phyloP scores from a whole-genome alignment of 805 yeast species.

The Naumovozyma castellii region DNA sequence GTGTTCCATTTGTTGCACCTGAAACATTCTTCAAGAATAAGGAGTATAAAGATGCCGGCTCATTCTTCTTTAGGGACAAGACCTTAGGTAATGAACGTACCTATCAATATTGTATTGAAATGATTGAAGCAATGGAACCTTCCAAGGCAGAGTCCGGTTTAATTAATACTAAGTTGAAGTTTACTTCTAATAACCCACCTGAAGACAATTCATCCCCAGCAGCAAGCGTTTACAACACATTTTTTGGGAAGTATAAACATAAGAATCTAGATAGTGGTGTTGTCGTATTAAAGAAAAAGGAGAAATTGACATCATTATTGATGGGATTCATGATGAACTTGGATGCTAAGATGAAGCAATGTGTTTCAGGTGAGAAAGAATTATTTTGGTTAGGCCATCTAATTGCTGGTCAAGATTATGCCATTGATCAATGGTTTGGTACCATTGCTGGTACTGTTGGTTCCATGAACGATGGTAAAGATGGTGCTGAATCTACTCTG shows the following conservation, averaged over 20 bases:
- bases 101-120: conserved; percentile 19
- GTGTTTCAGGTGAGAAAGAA: conserved; percentile 68
- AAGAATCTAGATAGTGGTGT: conserved; percentile 24
- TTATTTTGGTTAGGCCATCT: conserved; percentile 59
- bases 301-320: conserved; percentile 12
- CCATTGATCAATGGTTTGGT: conserved; percentile 28
- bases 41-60: conserved; percentile 16
- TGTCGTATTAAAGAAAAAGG: conserved; percentile 13
- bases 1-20: conserved; percentile 35
- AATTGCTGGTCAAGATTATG: conserved; percentile 29
- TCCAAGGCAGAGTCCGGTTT: conserved; percentile 17
- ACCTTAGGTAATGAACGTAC: conserved; percentile 20
- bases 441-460: conserved; percentile 28
- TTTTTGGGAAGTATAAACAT: conserved; percentile 8
- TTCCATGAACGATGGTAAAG: conserved; percentile 5
- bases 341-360: conserved; percentile 11
- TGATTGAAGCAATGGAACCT: conserved; percentile 20
- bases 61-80: conserved; percentile 26
- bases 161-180: conserved; percentile 13
- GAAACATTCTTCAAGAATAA: conserved; percentile 21
- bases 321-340: conserved; percentile 17
- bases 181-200: conserved; percentile 2
- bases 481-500: conserved; percentile 2
- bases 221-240: conserved; percentile 10
- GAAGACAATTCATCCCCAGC: conserved; percentile 3